These are phyloP conservation scores for Hyphopichia buzzinii DNA, from an alignment of 1,139 yeast species.

Conservation along the genomic window DNA sequence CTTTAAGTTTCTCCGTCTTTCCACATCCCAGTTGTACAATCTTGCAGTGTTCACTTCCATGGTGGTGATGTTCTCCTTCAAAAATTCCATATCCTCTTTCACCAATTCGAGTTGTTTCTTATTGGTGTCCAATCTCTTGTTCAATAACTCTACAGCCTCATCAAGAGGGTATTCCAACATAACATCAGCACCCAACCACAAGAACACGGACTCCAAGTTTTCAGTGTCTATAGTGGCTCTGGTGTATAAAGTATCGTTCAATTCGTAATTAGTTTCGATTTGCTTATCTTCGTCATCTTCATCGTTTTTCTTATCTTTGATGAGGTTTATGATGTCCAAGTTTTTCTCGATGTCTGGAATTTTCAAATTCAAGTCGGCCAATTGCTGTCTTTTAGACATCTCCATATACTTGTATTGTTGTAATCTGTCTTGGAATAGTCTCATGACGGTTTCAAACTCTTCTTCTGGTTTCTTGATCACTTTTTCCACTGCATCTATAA, in stretches of 20 bases:
- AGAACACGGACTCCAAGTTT: slow-evolving; percentile 53
- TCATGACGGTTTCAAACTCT: slow-evolving; percentile 71
- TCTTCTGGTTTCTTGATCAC: slow-evolving; percentile 60
- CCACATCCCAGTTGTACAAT: slow-evolving; percentile 94
- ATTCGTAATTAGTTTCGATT: slow-evolving; percentile 75
- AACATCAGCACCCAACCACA: slow-evolving; percentile 97
- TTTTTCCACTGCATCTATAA: slow-evolving; percentile 80
- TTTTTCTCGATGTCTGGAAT: slow-evolving; percentile 91
- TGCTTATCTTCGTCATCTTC: slow-evolving; percentile 31
- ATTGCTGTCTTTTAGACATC: slow-evolving; percentile 69
- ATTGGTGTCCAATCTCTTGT: slow-evolving; percentile 63
- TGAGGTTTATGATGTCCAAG: slow-evolving; percentile 63
- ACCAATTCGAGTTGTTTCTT: slow-evolving; percentile 56
- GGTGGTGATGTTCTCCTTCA: slow-evolving; percentile 91
- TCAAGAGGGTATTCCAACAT: slow-evolving; percentile 92
- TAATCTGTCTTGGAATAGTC: slow-evolving; percentile 73
- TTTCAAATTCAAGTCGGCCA: slow-evolving; percentile 64
- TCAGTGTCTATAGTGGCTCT: slow-evolving; percentile 66
- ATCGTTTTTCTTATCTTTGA: slow-evolving; percentile 45
- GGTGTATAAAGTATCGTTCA: slow-evolving; percentile 89
- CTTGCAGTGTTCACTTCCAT: slow-evolving; percentile 98
- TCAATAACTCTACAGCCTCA: slow-evolving; percentile 76
- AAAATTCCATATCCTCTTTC: slow-evolving; percentile 81
- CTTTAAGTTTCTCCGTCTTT: slow-evolving; percentile 59
- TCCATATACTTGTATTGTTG: slow-evolving; percentile 88